phyloP scores from a whole-genome alignment of 306 rosid genomes.

The Senna tora region DNA sequence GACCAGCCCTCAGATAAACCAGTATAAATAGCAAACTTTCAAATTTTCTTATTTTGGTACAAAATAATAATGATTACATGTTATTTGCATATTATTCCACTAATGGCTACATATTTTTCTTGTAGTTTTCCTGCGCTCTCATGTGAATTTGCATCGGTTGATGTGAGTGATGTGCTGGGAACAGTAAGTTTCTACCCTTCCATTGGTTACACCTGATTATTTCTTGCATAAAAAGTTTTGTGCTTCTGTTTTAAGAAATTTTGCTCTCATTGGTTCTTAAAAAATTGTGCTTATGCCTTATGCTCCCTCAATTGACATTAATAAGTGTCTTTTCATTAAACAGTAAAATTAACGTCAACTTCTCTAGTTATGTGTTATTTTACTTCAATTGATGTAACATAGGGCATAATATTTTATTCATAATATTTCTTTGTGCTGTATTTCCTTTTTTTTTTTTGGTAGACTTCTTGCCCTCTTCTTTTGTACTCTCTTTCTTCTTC shows the following conservation, averaged over 20 bases:
- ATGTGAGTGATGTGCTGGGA: constrained; percentile 89
- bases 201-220: constrained; percentile 27
- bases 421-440: no score
- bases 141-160: constrained; percentile 96
- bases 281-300: constrained; percentile 6
- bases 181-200: constrained; percentile 80
- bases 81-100: not conserved
- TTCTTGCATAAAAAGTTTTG: constrained; percentile 21
- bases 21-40: no score
- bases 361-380: constrained; percentile 23
- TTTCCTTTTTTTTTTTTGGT: no score
- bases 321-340: constrained; percentile 12
- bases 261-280: constrained; percentile 7
- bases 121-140: constrained; percentile 94
- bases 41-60: no score
- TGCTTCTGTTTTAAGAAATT: constrained; percentile 36
- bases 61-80: no score
- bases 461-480: no score
- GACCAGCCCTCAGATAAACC: no score
- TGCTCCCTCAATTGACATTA: constrained; percentile 1
- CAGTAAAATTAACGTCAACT: constrained; percentile 10
- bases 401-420: not conserved
- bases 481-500: no score
- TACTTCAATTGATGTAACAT: not conserved
- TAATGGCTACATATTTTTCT: constrained; percentile 42